phyloP scores from a whole-genome alignment of 306 rosid genomes.

The Macrotyloma uniflorum region DNA sequence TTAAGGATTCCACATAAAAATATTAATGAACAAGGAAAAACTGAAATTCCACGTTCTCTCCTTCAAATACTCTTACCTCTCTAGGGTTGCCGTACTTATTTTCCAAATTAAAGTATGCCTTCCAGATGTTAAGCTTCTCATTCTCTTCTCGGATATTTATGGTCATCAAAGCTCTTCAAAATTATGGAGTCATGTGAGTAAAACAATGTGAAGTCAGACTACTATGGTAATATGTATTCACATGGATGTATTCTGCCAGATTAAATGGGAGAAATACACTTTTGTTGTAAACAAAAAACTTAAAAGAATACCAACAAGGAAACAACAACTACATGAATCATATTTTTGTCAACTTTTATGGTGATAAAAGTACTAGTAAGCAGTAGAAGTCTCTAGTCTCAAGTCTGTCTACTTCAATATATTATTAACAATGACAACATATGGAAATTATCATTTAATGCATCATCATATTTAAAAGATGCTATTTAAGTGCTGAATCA shows the following conservation, averaged over 20 bases:
- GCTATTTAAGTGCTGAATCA: not conserved
- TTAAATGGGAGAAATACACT: not conserved
- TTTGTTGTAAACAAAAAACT: not conserved
- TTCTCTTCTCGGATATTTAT: slow-evolving; percentile 87
- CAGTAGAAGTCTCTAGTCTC: not conserved
- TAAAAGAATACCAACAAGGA: not conserved
- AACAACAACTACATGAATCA: not conserved
- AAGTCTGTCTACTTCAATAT: not conserved
- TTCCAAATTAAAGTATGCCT: slow-evolving; percentile 92
- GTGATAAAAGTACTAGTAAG: not conserved
- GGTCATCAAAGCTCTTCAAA: slow-evolving; percentile 81
- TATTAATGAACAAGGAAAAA: slow-evolving; percentile 12
- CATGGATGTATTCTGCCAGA: slow-evolving; percentile 11
- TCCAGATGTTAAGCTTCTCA: slow-evolving; percentile 92
- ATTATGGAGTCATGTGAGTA: slow-evolving; percentile 22
- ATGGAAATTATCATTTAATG: not conserved
- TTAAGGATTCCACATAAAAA: slow-evolving; percentile 25
- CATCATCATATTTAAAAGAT: not conserved
- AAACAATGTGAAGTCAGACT: slow-evolving; percentile 22
- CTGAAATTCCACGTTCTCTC: not conserved
- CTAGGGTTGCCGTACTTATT: slow-evolving; percentile 83
- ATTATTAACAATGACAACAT: not conserved
- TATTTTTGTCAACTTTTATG: not conserved
- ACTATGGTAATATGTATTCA: not conserved
- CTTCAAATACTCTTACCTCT: slow-evolving; percentile 57